A percentile compares a stretch with the other conserved stretches of the same genome.
These are phyloP conservation scores for Sonneratia alba DNA, from an alignment of 345 rosid genomes.

Conservation along the genomic window DNA sequence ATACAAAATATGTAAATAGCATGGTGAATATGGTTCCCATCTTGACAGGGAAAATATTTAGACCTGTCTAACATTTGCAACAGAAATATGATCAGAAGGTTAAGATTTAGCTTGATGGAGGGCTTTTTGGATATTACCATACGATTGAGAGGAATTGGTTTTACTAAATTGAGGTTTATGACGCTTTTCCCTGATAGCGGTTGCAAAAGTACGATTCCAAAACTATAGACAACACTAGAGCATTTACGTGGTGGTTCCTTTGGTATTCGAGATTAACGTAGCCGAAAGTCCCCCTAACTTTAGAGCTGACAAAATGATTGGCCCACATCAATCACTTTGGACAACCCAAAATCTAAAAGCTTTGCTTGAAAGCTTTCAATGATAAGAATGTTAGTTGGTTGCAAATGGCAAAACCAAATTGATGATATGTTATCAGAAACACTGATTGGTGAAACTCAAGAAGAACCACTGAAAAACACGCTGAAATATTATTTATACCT, in stretches of 20 bases:
- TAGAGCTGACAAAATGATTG: constrained; percentile 48
- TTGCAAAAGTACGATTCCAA: constrained; percentile 51
- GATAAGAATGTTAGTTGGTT: constrained; percentile 57
- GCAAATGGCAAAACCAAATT: constrained; percentile 7
- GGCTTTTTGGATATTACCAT: constrained; percentile 21
- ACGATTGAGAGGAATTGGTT: constrained; percentile 37
- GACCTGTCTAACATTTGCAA: too few relatives aligned
- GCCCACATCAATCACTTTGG: constrained; percentile 50
- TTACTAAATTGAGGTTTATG: constrained; percentile 26
- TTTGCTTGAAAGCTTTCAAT: constrained; percentile 39
- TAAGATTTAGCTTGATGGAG: neutral
- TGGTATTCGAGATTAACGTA: constrained; percentile 54
- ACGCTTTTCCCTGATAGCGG: constrained; percentile 50
- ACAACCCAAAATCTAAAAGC: constrained; percentile 48
- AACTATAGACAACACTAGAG: constrained; percentile 53
- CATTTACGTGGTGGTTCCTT: constrained; percentile 42
- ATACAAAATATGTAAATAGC: neutral
- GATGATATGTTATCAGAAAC: neutral
- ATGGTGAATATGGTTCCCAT: neutral
- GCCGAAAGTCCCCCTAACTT: constrained; percentile 60
- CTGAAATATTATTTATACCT: constrained; percentile 11
- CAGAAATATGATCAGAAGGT: neutral
- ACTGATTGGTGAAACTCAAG: neutral
- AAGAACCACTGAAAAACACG: neutral
- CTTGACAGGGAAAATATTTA: too few relatives aligned